Percentiles rank a stretch among this genome's conserved stretches.
phyloP scores from a whole-genome alignment of 805 yeast species.

The Phaffomyces antillensis region DNA sequence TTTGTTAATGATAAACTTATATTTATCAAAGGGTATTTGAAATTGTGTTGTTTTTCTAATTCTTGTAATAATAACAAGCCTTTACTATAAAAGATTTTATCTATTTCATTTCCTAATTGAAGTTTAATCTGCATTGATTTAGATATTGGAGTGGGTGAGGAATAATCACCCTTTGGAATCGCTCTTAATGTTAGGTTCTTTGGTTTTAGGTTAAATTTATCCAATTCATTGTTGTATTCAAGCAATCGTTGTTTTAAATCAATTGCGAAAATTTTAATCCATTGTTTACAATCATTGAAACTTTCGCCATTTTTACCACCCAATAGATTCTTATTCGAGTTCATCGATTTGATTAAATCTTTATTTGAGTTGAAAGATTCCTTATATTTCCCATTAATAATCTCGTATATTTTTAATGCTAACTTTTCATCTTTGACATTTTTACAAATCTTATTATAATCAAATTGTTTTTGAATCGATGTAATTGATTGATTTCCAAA shows the following conservation, averaged over 20 bases:
- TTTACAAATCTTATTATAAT: slow-evolving; percentile 45
- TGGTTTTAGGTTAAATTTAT: slow-evolving; percentile 32
- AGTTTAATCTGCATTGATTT: not conserved
- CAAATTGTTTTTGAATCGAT: slow-evolving; percentile 1
- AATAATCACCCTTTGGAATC: slow-evolving; percentile 7
- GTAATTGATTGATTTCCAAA: slow-evolving; percentile 31
- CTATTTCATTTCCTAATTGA: not conserved
- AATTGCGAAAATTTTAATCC: slow-evolving; percentile 81
- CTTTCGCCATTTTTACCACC: slow-evolving; percentile 45
- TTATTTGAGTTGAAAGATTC: slow-evolving; percentile 48
- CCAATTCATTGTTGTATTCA: slow-evolving; percentile 65
- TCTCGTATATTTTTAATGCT: slow-evolving; percentile 47
- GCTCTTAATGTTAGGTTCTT: slow-evolving; percentile 37
- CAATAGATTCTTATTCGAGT: slow-evolving; percentile 71
- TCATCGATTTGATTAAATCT: slow-evolving; percentile 76
- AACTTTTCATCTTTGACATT: slow-evolving; percentile 40
- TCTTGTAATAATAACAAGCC: slow-evolving; percentile 37
- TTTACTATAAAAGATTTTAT: slow-evolving; percentile 17
- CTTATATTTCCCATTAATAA: slow-evolving; percentile 57
- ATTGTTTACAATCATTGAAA: slow-evolving; percentile 46
- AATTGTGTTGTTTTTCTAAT: slow-evolving; percentile 22
- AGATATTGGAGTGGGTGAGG: slow-evolving; percentile 6
- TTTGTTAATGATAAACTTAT: slow-evolving; percentile 47
- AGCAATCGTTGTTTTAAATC: slow-evolving; percentile 65
- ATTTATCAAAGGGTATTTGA: slow-evolving; percentile 42